These are phyloP conservation scores for Zoysia japonica DNA, from an alignment of 176 grass and related monocot genomes.

Conservation along the genomic window DNA sequence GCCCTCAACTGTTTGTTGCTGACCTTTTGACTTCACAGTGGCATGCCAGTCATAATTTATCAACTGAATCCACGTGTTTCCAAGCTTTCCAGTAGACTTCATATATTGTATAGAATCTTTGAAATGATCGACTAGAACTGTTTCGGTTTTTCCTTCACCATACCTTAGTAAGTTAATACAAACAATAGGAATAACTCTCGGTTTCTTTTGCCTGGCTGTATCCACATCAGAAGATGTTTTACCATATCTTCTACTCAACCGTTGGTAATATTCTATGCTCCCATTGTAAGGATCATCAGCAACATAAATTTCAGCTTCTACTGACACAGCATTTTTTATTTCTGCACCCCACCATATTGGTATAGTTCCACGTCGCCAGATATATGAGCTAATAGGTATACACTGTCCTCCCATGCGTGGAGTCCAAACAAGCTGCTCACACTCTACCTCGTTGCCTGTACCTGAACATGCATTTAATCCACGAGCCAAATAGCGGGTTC, in stretches of 20 bases:
- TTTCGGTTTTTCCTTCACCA: conserved; percentile 82
- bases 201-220: conserved; percentile 70
- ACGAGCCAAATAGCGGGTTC: conserved; percentile 95
- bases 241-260: conserved; percentile 80
- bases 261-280: conserved; percentile 78
- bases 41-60: conserved; percentile 99
- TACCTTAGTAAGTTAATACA: conserved; percentile 93
- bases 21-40: conserved; percentile 75
- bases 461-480: conserved; percentile 95
- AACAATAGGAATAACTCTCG: conserved; percentile 70
- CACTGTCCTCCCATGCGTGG: conserved; percentile 46
- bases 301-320: conserved; percentile 96
- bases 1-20: conserved; percentile 82
- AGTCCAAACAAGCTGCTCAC: conserved; percentile 92
- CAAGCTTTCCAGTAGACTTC: conserved; percentile 69
- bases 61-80: conserved; percentile 85
- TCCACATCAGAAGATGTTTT: conserved; percentile 61
- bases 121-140: conserved; percentile 85
- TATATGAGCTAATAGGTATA: conserved; percentile 78
- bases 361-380: conserved; percentile 95
- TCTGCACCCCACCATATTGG: conserved; percentile 98
- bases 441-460: conserved; percentile 97
- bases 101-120: conserved; percentile 75
- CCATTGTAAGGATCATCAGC: conserved; percentile 90
- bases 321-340: conserved; percentile 66